phyloP scores from a whole-genome alignment of 257 asterid species.

The Nicotiana undulata region DNA sequence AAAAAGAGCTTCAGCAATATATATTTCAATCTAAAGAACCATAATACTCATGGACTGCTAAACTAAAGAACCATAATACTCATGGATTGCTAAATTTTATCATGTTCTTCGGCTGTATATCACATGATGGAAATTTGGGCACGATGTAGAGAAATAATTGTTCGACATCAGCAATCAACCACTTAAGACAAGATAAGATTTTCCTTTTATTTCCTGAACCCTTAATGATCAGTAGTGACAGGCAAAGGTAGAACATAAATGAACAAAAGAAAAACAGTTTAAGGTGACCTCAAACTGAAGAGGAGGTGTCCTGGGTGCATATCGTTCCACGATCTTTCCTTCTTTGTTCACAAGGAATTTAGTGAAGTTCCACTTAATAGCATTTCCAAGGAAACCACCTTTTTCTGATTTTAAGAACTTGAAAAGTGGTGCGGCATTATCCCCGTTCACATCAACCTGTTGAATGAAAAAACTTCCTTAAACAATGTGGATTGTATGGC shows the following conservation, averaged over 20 bases:
- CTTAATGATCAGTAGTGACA: neutral
- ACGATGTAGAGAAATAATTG: neutral
- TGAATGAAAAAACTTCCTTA: neutral
- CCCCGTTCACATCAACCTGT: conserved; percentile 78
- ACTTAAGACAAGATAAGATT: neutral
- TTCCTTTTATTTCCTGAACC: neutral
- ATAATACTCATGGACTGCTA: neutral
- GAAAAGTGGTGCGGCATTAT: conserved; percentile 61
- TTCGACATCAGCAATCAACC: neutral
- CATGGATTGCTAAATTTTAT: neutral
- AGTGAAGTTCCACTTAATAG: conserved; percentile 85
- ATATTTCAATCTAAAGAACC: neutral
- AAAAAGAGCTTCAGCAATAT: neutral
- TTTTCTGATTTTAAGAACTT: conserved; percentile 70
- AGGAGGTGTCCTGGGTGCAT: conserved; percentile 65
- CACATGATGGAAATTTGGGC: neutral
- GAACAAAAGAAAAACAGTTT: neutral
- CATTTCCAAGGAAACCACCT: conserved; percentile 51
- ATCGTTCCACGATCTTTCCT: conserved; percentile 71
- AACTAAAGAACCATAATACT: neutral
- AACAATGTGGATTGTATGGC: neutral
- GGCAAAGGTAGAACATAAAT: neutral
- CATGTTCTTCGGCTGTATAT: neutral
- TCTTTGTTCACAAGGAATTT: conserved; percentile 69
- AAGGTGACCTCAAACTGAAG: conserved; percentile 59